Evolutionary conservation across 139 green algal species (phyloP), one percentile per base, ranked within the genome.

Genomic region (Coccomyxa sp.): DNA sequence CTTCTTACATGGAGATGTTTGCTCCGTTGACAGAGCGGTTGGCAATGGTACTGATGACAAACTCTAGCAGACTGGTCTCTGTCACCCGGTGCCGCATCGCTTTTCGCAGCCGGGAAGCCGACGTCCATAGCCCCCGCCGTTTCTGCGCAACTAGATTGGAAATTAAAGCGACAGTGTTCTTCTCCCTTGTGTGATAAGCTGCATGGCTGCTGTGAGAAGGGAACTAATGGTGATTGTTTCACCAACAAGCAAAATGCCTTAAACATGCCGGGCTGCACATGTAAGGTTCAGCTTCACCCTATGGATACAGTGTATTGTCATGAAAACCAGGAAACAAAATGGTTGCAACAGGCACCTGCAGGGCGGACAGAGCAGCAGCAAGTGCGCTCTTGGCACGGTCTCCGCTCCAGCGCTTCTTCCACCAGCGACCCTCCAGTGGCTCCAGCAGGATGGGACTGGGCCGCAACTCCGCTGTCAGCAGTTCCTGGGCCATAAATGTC

Each of bases 331-430:
- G 38, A 51, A 51, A 11, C 63, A 71, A 51, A 11, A 11, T 51
- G 63, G 9, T 9, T 4, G 63, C 18, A 71, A 9, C 63, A 71
- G 18, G 63, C 18, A 71, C 18, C 21, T 71, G 63, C 21, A 71
- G 63, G 63, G 58, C 16, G 27, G 27, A 10, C n/a, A 25, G 58
- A 82, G 79, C 27, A 63, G 51, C 27, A 28, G 25, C 25, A 57
- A 82, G 13, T 1, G 58, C 79, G 12, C 13, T 27, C 51, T 82
- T 0, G 25, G 60, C 32, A 10, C 23, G 21, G 58, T 74, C 27
- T 1, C 79, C 27, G 23, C 79, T 67, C 79, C 79, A 82, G 79
- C 79, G 79, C 58, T 82, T 82, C 23, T n/a, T 25, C 79, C 60
- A 67, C 79, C 60, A 66, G 0, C 32, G 57, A 0, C 31, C 58